phyloP scores from a whole-genome alignment of 257 asterid species.

The Plantago major region DNA sequence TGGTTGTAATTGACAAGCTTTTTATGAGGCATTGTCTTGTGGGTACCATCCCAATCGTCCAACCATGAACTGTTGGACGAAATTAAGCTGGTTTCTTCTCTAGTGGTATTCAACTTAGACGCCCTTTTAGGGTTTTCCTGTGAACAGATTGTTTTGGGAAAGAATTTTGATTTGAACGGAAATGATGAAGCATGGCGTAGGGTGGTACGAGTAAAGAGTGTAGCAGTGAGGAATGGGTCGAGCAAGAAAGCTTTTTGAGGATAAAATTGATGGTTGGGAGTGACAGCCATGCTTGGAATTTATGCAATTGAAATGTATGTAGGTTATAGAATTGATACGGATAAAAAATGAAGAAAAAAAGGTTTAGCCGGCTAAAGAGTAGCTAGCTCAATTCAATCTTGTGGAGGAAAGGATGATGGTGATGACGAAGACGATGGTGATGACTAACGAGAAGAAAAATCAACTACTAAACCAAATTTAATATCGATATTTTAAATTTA shows the following conservation, averaged over 20 bases:
- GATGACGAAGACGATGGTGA: too few relatives aligned
- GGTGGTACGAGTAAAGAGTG: slow-evolving; percentile 28
- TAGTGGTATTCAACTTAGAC: slow-evolving; percentile 24
- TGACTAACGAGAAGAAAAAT: too few relatives aligned
- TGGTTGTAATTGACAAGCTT: slow-evolving; percentile 46
- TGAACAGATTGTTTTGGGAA: slow-evolving; percentile 32
- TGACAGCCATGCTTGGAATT: slow-evolving; percentile 56
- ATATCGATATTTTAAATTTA: too few relatives aligned
- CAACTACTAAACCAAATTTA: too few relatives aligned
- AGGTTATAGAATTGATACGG: too few relatives aligned
- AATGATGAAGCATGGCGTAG: slow-evolving; percentile 42
- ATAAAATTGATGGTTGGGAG: slow-evolving; percentile 48
- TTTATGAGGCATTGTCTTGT: slow-evolving; percentile 26
- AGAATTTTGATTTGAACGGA: slow-evolving; percentile 30
- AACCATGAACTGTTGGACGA: slow-evolving; percentile 75
- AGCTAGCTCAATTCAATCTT: too few relatives aligned
- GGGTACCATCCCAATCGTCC: slow-evolving; percentile 54
- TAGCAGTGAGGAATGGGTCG: slow-evolving; percentile 41
- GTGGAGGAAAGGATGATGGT: too few relatives aligned
- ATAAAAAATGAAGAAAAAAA: too few relatives aligned
- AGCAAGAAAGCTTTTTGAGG: slow-evolving; percentile 39
- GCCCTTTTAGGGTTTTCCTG: slow-evolving; percentile 34
- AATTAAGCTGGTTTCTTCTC: slow-evolving; percentile 21
- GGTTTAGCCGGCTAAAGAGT: too few relatives aligned
- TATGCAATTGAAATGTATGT: too few relatives aligned